A percentile compares a stretch with the other conserved stretches of the same genome.
phyloP scores from a whole-genome alignment of 2,329 filamentous ascomycete species.

The Ophiostoma piceae region DNA sequence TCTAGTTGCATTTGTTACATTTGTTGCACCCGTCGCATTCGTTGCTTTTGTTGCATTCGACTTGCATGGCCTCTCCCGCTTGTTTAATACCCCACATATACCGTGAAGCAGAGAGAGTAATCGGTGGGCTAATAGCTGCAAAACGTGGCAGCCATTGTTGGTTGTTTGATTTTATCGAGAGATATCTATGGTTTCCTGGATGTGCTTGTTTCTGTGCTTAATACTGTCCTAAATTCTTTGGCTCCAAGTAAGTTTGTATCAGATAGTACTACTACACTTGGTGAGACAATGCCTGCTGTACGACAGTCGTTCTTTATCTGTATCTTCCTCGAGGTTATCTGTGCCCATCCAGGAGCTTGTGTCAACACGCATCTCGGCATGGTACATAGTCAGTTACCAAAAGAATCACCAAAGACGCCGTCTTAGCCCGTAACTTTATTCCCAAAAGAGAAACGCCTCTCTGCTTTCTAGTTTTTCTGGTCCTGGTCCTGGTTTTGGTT shows the following conservation, averaged over 20 bases:
- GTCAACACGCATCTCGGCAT: background rate
- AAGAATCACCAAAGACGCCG: background rate
- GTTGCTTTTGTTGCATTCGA: background rate
- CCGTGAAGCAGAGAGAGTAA: background rate
- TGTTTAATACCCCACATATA: background rate
- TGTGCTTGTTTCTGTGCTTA: no score
- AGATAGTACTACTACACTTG: background rate
- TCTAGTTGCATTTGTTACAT: background rate
- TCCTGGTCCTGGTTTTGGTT: background rate
- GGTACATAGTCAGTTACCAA: no score
- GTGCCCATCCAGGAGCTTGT: background rate
- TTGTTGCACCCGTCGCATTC: background rate
- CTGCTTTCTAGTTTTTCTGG: no score
- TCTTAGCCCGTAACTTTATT: background rate
- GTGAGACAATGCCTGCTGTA: background rate
- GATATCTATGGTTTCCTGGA: background rate
- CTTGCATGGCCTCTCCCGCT: background rate
- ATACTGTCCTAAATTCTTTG: no score
- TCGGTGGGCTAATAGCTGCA: background rate
- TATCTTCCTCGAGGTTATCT: background rate
- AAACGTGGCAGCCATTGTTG: slow-evolving; percentile 3
- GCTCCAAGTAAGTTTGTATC: background rate
- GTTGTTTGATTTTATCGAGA: background rate
- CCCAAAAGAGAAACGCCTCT: background rate
- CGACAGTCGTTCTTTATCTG: background rate